Conservation (phyloP, 768 basidiomycete species). For the Tulasnella sp. region DNA sequence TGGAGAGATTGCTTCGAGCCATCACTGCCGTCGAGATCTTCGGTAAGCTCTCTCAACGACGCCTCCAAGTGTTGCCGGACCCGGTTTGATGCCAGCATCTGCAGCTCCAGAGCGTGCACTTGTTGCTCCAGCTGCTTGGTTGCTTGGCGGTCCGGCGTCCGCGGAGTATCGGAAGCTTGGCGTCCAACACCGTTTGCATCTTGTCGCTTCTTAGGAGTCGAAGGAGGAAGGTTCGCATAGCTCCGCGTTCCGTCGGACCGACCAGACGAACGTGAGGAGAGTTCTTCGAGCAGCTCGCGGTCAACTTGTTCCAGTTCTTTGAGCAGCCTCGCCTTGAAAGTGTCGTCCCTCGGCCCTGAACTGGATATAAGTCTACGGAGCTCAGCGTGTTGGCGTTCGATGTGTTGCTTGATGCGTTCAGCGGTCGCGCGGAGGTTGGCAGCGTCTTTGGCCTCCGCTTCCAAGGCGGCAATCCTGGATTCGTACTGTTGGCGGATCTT, state of each 20-base stretch:
- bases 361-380: constrained; percentile 62
- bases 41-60: constrained; percentile 56
- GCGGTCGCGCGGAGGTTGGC: constrained; percentile 51
- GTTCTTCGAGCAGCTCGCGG: constrained; percentile 53
- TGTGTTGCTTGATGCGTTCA: constrained; percentile 55
- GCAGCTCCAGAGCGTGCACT: constrained; percentile 62
- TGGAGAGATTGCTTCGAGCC: constrained; percentile 63
- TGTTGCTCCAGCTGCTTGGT: constrained; percentile 54
- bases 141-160: constrained; percentile 42
- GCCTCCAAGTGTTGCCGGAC: constrained; percentile 62
- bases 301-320: constrained; percentile 62
- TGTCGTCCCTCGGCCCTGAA: constrained; percentile 54
- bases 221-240: constrained; percentile 43
- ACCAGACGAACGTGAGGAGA: constrained; percentile 34
- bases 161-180: constrained; percentile 40
- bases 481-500: constrained; percentile 65
- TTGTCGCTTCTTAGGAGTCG: constrained; percentile 45
- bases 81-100: constrained; percentile 64
- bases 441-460: constrained; percentile 57
- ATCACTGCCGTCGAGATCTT: constrained; percentile 60
- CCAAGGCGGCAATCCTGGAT: constrained; percentile 56
- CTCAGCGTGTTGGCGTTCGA: constrained; percentile 68
- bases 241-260: constrained; percentile 39
- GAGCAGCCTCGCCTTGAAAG: constrained; percentile 59
- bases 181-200: constrained; percentile 40